A percentile compares a stretch with the other conserved stretches of the same genome.
Evolutionary conservation across 2,329 filamentous ascomycete species (phyloP).

Genomic region (Claviceps sp.): DNA sequence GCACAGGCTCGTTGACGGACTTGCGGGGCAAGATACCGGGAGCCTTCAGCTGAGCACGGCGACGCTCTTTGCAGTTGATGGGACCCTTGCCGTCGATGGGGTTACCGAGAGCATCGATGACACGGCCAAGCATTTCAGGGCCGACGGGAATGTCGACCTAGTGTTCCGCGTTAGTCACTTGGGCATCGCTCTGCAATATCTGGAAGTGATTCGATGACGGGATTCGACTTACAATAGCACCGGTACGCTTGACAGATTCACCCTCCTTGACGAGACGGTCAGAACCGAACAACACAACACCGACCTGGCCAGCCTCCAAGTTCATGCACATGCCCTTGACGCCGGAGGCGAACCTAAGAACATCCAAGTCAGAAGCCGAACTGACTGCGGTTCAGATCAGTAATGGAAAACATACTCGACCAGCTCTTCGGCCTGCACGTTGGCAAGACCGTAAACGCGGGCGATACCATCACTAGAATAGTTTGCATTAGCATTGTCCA

Average conservation of each 20-base stretch:
- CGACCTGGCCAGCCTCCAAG: conserved; percentile 99
- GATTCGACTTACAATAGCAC: conserved; percentile 72
- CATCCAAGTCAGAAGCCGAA: conserved; percentile 10
- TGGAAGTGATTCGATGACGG: too few species aligned
- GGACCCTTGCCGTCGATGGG: conserved; percentile 99
- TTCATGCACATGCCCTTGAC: conserved; percentile 99
- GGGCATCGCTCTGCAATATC: background rate
- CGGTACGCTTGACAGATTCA: conserved; percentile 98
- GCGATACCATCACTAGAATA: conserved; percentile 91
- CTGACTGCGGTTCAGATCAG: conserved; percentile 1
- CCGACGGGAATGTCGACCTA: conserved; percentile 96
- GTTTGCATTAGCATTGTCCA: conserved; percentile 18
- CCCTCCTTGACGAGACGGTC: conserved; percentile 99
- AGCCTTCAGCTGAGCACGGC: conserved; percentile 97
- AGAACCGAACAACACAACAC: conserved; percentile 99
- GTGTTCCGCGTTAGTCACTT: conserved; percentile 11
- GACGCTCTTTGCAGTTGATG: conserved; percentile 78
- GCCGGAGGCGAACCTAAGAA: conserved; percentile 82
- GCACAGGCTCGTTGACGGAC: conserved; percentile 96
- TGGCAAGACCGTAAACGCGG: conserved; percentile 99
- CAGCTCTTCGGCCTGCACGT: conserved; percentile 99
- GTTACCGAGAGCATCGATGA: conserved; percentile 96
- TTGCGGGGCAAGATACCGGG: conserved; percentile 93
- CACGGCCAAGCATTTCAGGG: conserved; percentile 85
- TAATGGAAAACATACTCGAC: conserved; percentile 67